phyloP scores from a whole-genome alignment of 2,329 filamentous ascomycete genomes.

The Aschersonia sp. region DNA sequence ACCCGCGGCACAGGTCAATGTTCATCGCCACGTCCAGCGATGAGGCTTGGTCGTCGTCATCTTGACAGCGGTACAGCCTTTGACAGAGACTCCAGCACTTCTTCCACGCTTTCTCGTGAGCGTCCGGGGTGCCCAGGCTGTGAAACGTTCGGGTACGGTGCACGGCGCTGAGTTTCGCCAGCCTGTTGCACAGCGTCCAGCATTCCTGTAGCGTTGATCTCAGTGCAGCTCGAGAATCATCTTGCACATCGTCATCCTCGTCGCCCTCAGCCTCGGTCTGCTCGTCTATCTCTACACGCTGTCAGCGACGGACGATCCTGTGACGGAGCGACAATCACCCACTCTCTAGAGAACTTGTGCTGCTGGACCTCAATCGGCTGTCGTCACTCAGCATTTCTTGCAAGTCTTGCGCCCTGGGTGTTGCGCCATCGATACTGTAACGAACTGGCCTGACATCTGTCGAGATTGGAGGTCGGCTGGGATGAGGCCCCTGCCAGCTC shows the following conservation, averaged over 20 bases:
- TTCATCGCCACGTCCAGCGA: constrained; percentile 56
- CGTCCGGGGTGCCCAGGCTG: constrained; percentile 56
- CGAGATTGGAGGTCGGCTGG: constrained; percentile 55
- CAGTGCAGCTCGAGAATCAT: constrained; percentile 39
- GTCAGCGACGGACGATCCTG: background rate
- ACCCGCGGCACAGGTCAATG: constrained; percentile 77
- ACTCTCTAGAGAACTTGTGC: constrained; percentile 69
- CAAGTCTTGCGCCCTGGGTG: constrained; percentile 70
- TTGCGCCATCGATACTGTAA: constrained; percentile 55
- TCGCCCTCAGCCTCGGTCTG: constrained; percentile 38
- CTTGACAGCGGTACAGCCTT: constrained; percentile 67
- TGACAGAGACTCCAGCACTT: constrained; percentile 90
- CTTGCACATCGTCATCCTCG: constrained; percentile 32
- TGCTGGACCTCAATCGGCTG: constrained; percentile 46
- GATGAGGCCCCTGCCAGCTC: constrained; percentile 11
- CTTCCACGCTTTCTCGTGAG: constrained; percentile 82
- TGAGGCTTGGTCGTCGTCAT: constrained; percentile 44
- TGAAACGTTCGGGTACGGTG: constrained; percentile 69
- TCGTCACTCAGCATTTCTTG: constrained; percentile 52
- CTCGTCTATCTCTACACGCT: constrained; percentile 36
- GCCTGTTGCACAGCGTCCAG: constrained; percentile 86
- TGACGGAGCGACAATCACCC: constrained; percentile 11
- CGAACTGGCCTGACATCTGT: constrained; percentile 55
- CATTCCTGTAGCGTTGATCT: constrained; percentile 70
- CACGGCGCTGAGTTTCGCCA: constrained; percentile 71